A percentile compares a stretch with the other conserved stretches of the same genome.
These are phyloP conservation scores for Letharia columbiana DNA, from an alignment of 495 filamentous ascomycete genomes.

Conservation along the genomic window DNA sequence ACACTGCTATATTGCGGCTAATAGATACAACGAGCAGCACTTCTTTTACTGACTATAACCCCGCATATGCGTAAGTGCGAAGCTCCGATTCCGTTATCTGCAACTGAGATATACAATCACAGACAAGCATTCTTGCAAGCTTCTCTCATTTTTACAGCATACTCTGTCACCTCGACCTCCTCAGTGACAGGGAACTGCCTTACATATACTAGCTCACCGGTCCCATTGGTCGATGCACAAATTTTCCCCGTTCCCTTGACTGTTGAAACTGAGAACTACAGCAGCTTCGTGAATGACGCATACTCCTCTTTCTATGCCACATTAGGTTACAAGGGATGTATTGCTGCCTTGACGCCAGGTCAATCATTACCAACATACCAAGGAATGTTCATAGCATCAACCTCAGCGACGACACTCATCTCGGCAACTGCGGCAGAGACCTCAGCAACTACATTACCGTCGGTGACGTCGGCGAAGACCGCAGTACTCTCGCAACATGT, in stretches of 20 bases:
- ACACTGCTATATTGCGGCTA: neutral
- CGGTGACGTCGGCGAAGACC: neutral
- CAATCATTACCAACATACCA: neutral
- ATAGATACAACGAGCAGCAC: neutral
- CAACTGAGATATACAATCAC: neutral
- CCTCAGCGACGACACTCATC: neutral
- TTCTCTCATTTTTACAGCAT: neutral
- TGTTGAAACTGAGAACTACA: neutral
- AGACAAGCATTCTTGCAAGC: neutral
- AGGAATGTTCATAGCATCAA: neutral
- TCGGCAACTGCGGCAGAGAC: neutral
- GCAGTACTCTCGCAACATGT: neutral
- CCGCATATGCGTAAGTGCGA: neutral
- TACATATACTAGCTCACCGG: neutral
- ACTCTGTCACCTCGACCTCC: neutral
- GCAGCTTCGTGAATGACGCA: neutral
- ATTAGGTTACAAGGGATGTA: neutral
- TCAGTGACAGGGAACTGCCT: neutral
- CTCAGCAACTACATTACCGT: neutral
- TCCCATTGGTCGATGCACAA: no score
- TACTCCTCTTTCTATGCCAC: neutral
- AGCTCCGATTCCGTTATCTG: no score
- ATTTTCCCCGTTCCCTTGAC: no score
- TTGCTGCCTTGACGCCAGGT: neutral
- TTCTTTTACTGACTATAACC: neutral